These are phyloP conservation scores for Kuraishia cidri DNA, from an alignment of 805 yeast genomes.

Conservation along the genomic window DNA sequence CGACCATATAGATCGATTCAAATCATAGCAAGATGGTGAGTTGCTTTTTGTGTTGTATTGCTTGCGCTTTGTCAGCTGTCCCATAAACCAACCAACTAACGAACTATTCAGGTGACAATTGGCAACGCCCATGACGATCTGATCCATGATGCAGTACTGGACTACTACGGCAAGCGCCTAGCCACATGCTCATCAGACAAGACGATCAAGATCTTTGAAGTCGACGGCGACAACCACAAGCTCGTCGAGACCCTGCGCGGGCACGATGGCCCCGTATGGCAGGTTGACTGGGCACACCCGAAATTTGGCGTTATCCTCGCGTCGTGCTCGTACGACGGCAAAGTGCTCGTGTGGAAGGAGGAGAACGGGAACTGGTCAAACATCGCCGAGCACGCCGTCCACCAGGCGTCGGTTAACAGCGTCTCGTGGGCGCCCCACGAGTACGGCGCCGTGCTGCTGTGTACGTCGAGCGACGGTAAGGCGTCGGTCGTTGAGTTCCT, in stretches of 20 bases:
- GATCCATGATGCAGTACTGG: slow-evolving; percentile 95
- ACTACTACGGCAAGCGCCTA: slow-evolving; percentile 90
- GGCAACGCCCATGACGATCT: slow-evolving; percentile 88
- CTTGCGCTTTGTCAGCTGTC: too few species aligned
- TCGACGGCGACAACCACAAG: slow-evolving; percentile 77
- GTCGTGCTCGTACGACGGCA: slow-evolving; percentile 92
- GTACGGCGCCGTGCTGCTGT: slow-evolving; percentile 83
- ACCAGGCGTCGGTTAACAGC: slow-evolving; percentile 90
- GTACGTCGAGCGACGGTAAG: slow-evolving; percentile 90
- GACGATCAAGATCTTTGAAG: slow-evolving; percentile 89
- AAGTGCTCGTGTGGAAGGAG: slow-evolving; percentile 91
- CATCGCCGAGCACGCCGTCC: slow-evolving; percentile 80
- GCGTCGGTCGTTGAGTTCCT: slow-evolving; percentile 86
- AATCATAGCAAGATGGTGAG: too few species aligned
- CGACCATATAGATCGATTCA: too few species aligned
- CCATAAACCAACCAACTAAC: too few species aligned
- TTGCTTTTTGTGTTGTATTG: too few species aligned
- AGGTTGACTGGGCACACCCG: slow-evolving; percentile 98
- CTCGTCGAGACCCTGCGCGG: slow-evolving; percentile 80
- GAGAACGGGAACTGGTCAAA: slow-evolving; percentile 83
- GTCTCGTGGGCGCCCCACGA: slow-evolving; percentile 98
- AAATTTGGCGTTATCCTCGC: slow-evolving; percentile 94
- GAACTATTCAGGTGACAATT: slow-evolving; percentile 65
- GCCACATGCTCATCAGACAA: slow-evolving; percentile 97
- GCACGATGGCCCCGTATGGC: slow-evolving; percentile 99